phyloP scores from a whole-genome alignment of 352 stramenopile genomes.

The Phytophthora ramorum region DNA sequence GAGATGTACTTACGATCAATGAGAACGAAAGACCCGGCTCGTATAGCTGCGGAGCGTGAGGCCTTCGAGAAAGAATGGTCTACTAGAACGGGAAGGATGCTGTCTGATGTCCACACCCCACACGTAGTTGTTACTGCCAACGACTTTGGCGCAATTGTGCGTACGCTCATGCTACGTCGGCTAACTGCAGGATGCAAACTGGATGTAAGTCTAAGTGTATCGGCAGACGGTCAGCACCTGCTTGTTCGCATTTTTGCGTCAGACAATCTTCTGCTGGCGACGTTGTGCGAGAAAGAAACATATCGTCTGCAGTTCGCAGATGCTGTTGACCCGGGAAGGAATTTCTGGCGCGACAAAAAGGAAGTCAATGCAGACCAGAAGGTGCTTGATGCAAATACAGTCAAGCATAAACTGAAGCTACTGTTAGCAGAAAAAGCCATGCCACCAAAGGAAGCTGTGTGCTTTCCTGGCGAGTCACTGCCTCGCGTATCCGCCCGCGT shows the following conservation, averaged over 20 bases:
- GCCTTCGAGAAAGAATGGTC: constrained; percentile 49
- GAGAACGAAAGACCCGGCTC: constrained; percentile 9
- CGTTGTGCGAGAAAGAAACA: constrained; percentile 52
- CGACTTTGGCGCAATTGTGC: constrained; percentile 68
- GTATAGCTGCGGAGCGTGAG: constrained; percentile 12
- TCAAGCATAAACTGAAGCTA: constrained; percentile 66
- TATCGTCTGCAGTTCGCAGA: constrained; percentile 69
- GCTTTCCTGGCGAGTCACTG: constrained; percentile 50
- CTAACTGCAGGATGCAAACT: constrained; percentile 57
- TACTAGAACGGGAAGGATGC: constrained; percentile 12
- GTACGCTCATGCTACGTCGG: constrained; percentile 58
- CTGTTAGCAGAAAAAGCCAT: constrained; percentile 42
- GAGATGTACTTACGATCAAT: constrained; percentile 25
- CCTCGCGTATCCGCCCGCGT: constrained; percentile 54
- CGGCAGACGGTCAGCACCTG: constrained; percentile 49
- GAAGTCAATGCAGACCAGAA: constrained; percentile 60
- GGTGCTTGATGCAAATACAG: constrained; percentile 49
- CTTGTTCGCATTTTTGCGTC: constrained; percentile 63
- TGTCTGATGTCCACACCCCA: constrained; percentile 16
- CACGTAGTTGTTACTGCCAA: constrained; percentile 15
- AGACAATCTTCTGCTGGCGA: constrained; percentile 68
- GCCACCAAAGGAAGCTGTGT: constrained; percentile 47
- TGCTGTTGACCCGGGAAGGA: constrained; percentile 54
- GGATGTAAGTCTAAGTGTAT: constrained; percentile 66
- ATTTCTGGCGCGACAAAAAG: constrained; percentile 53